A percentile compares a stretch with the other conserved stretches of the same genome.
These are phyloP conservation scores for Fusarium bactridioides DNA, from an alignment of 2,329 filamentous ascomycete species.

Conservation along the genomic window DNA sequence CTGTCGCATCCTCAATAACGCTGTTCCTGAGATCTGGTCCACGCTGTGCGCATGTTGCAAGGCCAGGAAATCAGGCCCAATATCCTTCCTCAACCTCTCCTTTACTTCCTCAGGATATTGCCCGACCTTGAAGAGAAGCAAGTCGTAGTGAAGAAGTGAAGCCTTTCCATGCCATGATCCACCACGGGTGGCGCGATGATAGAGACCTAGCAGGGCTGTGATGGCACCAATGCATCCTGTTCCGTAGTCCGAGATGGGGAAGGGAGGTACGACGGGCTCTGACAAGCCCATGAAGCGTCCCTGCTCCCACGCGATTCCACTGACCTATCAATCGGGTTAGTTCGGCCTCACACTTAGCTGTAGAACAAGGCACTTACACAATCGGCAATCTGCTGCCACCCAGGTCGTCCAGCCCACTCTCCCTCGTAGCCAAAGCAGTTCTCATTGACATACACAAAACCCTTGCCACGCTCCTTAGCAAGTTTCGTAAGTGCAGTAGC, in stretches of 20 bases:
- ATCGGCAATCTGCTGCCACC: conserved; percentile 78
- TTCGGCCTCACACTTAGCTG: too few species aligned
- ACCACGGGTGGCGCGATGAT: conserved; percentile 66
- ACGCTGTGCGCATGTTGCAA: conserved; percentile 69
- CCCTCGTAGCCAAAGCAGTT: conserved; percentile 72
- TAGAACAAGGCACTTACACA: conserved; percentile 49
- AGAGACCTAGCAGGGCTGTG: conserved; percentile 70
- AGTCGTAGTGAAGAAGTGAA: conserved; percentile 73
- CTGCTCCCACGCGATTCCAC: conserved; percentile 68
- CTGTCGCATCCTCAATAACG: conserved; percentile 53
- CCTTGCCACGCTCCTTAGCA: conserved; percentile 63
- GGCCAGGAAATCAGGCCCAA: conserved; percentile 62
- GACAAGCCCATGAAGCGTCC: conserved; percentile 67
- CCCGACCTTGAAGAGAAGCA: conserved; percentile 69
- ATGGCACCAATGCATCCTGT: conserved; percentile 77
- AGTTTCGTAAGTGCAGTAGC: conserved; percentile 61
- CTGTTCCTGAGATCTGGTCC: conserved; percentile 69
- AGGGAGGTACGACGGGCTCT: conserved; percentile 72
- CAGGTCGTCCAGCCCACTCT: conserved; percentile 69
- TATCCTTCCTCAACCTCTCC: conserved; percentile 56
- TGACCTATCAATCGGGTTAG: conserved; percentile 48
- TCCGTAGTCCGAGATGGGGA: conserved; percentile 72
- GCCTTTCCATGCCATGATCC: conserved; percentile 73
- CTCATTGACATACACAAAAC: conserved; percentile 73
- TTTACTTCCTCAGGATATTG: conserved; percentile 63